phyloP scores from a whole-genome alignment of 305 asterid genomes.

The Nicotiana rustica region DNA sequence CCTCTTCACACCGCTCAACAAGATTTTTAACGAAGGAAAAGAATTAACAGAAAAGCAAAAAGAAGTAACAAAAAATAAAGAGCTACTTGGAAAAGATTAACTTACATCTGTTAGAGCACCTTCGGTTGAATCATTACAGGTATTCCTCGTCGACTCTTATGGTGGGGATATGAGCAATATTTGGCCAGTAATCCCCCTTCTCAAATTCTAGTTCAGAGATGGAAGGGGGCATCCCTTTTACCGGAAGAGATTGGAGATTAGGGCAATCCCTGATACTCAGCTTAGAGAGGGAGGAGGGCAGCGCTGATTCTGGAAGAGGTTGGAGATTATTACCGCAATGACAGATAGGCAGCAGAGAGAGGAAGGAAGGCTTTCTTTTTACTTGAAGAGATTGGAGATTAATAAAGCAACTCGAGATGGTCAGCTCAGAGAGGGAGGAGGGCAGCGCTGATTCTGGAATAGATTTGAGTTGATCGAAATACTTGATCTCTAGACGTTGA shows the following conservation, averaged over 20 bases:
- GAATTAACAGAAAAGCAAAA: background rate
- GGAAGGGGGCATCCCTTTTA: too few relatives aligned
- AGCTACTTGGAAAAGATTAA: too few relatives aligned
- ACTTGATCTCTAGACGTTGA: background rate
- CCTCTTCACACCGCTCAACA: too few relatives aligned
- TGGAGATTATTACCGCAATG: too few relatives aligned
- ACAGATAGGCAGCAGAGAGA: background rate
- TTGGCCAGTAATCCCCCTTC: background rate
- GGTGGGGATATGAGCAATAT: background rate
- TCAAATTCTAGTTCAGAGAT: background rate
- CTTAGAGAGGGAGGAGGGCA: too few relatives aligned
- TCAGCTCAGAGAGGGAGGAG: constrained; percentile 5
- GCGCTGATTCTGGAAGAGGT: too few relatives aligned
- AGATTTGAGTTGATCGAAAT: background rate
- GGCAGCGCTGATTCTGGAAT: background rate
- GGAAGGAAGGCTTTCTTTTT: background rate
- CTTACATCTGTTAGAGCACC: background rate
- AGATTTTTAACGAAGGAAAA: background rate
- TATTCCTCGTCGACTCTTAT: background rate
- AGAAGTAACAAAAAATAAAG: background rate
- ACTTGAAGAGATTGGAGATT: background rate
- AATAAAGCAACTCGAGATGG: background rate
- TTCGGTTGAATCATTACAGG: background rate
- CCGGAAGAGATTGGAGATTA: too few relatives aligned
- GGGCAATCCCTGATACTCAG: too few relatives aligned